phyloP scores from a whole-genome alignment of 1,284 basidiomycete genomes.

The Cystobasidiaceae sp. region DNA sequence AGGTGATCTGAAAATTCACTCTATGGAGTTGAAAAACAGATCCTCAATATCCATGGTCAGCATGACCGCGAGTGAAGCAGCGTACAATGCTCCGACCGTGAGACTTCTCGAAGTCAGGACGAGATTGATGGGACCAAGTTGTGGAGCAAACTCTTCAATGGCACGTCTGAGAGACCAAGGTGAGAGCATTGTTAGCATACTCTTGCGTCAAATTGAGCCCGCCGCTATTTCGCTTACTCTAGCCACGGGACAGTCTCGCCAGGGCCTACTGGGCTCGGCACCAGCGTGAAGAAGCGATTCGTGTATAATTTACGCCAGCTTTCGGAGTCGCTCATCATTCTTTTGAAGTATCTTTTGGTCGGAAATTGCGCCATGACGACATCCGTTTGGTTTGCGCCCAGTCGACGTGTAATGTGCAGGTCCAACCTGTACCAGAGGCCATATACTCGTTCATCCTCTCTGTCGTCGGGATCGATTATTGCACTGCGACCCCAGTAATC shows the following conservation, averaged over 20 bases:
- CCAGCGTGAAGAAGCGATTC: not conserved
- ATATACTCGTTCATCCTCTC: slow-evolving; percentile 3
- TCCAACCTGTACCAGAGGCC: not conserved
- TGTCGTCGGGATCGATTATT: slow-evolving; percentile 5
- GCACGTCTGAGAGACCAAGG: no score
- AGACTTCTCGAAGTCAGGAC: not conserved
- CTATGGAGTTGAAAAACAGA: not conserved
- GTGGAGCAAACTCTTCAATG: not conserved
- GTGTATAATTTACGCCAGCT: slow-evolving; percentile 5
- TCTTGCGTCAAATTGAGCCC: no score
- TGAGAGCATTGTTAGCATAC: no score
- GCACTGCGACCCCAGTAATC: slow-evolving; percentile 19
- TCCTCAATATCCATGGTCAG: not conserved
- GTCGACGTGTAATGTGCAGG: not conserved
- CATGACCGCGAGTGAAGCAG: not conserved
- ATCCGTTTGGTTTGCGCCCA: not conserved
- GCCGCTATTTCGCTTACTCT: no score
- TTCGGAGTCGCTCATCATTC: not conserved
- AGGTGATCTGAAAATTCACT: not conserved
- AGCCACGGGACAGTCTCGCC: no score
- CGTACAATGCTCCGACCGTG: not conserved
- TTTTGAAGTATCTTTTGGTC: not conserved
- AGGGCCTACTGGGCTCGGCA: slow-evolving; percentile 10
- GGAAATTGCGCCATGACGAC: not conserved
- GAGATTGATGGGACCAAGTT: not conserved